These are phyloP conservation scores for Domatiomyces catenatus DNA, from an alignment of 2,329 filamentous ascomycete species.

Conservation along the genomic window DNA sequence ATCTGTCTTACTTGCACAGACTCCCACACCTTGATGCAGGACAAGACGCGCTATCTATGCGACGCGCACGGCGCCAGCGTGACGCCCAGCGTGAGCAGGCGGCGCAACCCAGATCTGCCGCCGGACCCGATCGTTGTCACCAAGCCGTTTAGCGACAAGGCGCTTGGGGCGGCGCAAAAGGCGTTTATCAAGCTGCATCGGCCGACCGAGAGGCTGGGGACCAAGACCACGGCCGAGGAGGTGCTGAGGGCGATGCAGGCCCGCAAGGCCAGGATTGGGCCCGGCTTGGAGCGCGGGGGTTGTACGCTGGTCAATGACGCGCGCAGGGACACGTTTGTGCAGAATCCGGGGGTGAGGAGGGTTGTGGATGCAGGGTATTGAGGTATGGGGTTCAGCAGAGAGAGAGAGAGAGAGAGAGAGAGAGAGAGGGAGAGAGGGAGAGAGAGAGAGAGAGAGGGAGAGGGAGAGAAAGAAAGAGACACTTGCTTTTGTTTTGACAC, in stretches of 20 bases:
- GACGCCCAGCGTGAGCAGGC: slow-evolving; percentile 7
- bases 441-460: no score
- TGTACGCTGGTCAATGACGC: slow-evolving; percentile 38
- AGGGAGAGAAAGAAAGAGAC: no score
- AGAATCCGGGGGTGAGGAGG: slow-evolving; percentile 35
- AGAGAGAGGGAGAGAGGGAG: background rate
- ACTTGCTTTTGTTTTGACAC: no score
- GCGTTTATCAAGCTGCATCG: slow-evolving; percentile 30
- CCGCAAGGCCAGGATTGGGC: slow-evolving; percentile 37
- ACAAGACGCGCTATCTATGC: slow-evolving; percentile 11
- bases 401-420: background rate
- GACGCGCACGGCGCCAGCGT: slow-evolving; percentile 13
- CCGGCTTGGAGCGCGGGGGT: slow-evolving; percentile 39
- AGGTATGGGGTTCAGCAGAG: no score
- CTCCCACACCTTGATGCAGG: slow-evolving; percentile 12
- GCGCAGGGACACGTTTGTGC: slow-evolving; percentile 34
- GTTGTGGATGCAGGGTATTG: slow-evolving; percentile 16
- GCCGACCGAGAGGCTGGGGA: slow-evolving; percentile 17
- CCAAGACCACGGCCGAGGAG: slow-evolving; percentile 33
- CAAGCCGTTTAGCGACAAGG: slow-evolving; percentile 13
- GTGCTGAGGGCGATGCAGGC: slow-evolving; percentile 31
- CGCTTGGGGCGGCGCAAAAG: slow-evolving; percentile 22
- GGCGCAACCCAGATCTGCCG: slow-evolving; percentile 20
- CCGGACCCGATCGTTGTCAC: slow-evolving; percentile 23
- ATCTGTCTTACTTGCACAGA: no score